Evolutionary conservation across 179 eudicot species (phyloP).

Genomic region (Carnegiea gigantea): DNA sequence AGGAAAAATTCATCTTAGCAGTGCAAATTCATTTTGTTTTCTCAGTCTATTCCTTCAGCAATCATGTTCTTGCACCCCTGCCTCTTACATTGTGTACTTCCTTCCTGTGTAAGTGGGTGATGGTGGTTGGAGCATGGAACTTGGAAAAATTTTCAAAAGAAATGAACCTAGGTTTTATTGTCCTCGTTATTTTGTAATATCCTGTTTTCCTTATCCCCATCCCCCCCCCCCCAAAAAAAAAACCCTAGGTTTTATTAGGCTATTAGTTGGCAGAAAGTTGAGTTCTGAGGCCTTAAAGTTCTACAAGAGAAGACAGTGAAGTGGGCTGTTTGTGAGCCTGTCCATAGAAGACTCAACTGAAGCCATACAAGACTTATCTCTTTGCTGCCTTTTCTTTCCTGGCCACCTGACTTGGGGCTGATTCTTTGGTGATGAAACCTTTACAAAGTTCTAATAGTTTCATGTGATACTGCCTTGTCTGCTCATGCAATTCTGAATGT

Average conservation of each 20-base stretch:
- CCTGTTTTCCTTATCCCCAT: no score
- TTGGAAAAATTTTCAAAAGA: background rate
- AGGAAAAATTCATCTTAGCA: background rate
- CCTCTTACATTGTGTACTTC: background rate
- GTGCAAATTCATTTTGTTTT: background rate
- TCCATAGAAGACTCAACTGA: background rate
- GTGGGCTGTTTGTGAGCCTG: background rate
- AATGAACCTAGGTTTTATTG: background rate
- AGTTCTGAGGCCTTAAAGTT: background rate
- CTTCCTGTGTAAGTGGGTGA: background rate
- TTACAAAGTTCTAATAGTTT: background rate
- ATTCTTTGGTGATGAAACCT: background rate
- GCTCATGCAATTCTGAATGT: background rate
- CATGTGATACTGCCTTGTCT: background rate
- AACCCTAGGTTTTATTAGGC: background rate
- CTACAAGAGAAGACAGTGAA: background rate
- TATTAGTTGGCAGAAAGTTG: background rate
- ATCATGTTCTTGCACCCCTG: no score
- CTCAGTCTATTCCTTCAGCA: background rate
- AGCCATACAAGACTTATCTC: background rate
- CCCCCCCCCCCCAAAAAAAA: no score
- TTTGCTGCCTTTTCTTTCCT: background rate
- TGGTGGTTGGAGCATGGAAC: background rate
- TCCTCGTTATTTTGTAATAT: no score
- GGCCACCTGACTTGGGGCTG: background rate